Evolutionary conservation across 163 green algal genomes (phyloP), one percentile per base, ranked within the genome.

Genomic region (Chlamydomonas reinhardtii): DNA sequence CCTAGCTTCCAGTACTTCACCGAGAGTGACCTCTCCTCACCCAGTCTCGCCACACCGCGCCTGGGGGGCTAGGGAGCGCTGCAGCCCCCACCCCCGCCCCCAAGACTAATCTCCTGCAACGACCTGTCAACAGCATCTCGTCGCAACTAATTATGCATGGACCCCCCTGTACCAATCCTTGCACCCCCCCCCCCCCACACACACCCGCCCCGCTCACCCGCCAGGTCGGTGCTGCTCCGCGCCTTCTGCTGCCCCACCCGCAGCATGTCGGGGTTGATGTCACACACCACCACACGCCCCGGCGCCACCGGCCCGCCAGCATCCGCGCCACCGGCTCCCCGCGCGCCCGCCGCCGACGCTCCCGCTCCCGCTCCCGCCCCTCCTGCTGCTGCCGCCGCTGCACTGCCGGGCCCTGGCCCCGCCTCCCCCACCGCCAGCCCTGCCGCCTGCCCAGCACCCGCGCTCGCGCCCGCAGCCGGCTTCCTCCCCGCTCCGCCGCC

Each of bases 251-350:
- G 82, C 29, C 98, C 98, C 83, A 97, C 96, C 37, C 93, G 77
- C 73, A 99, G 91, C 98, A 99, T 99, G 15, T 92, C 91, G 0
- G 89, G 78, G 87, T 99, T 99, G 90, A 99, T 98, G 94, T 99
- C 98, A 85, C 94, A 98, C n/a, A 99, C 95, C 14, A 93, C 94
- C 27, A 99, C 95, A 22, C 73, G 77, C 4, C 95, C 92, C n/a
- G 39, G 52, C 25, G 64, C 15, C 52, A 82, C n/a, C n/a, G n/a
- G 71, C 16, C 31, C 27, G 16, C 76, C 24, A 27, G 11, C 27
- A 71, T 29, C 27, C 31, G 4, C 9, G 37, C 27, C 32, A 8
- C 5, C 39, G 39, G 5, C 39, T 48, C 39, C 39, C 39, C 39
- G 39, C 31, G 4, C 9, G 31, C 27, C 32, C 5, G 20, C 16